Percentiles rank a stretch among this genome's conserved stretches.
phyloP scores from a whole-genome alignment of 352 stramenopile species.

The Globisporangium acanthophoron region DNA sequence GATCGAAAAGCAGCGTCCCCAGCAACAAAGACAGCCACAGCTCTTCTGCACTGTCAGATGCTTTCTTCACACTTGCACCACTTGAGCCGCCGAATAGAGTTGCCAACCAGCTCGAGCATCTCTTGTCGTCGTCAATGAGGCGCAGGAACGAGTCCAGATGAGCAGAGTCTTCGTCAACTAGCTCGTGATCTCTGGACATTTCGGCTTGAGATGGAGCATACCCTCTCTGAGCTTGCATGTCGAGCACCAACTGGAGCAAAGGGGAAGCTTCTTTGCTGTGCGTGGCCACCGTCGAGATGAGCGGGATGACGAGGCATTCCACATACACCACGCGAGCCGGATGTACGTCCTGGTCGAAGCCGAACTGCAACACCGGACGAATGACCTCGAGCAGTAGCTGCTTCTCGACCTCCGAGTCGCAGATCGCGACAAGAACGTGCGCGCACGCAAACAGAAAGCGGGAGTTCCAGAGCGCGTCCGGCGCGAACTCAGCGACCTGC shows the following conservation, averaged over 20 bases:
- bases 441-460: conserved; percentile 29
- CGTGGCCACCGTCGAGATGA: conserved; percentile 38
- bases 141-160: conserved; percentile 29
- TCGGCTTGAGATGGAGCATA: conserved; percentile 10
- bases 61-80: neutral
- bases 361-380: conserved; percentile 20
- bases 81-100: conserved; percentile 23
- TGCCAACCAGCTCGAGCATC: conserved; percentile 27
- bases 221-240: conserved; percentile 18
- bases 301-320: conserved; percentile 48
- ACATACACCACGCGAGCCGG: conserved; percentile 36
- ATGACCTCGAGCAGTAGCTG: conserved; percentile 37
- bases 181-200: neutral
- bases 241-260: conserved; percentile 34
- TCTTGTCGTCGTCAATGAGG: conserved; percentile 19
- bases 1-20: conserved; percentile 33
- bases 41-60: conserved; percentile 9
- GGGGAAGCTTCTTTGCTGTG: conserved; percentile 21
- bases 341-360: conserved; percentile 1
- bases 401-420: conserved; percentile 29
- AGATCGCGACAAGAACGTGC: conserved; percentile 27
- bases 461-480: conserved; percentile 30
- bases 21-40: conserved; percentile 30
- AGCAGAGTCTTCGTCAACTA: conserved; percentile 8
- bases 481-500: conserved; percentile 21